These are phyloP conservation scores for Vicia sativa DNA, from an alignment of 306 rosid species.

Conservation along the genomic window DNA sequence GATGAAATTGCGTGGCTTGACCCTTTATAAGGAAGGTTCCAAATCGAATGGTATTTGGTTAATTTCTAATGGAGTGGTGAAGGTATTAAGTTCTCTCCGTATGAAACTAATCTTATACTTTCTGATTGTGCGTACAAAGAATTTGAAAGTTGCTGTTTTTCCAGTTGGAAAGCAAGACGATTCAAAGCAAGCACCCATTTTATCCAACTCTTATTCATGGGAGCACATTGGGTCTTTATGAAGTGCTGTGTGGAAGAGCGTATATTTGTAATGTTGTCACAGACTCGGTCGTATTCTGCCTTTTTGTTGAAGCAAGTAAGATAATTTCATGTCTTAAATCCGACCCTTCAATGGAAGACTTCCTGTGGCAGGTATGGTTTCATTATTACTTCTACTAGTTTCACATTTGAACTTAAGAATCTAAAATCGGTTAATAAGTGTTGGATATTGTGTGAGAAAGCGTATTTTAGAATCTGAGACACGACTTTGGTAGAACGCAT, in stretches of 20 bases:
- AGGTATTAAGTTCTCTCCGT: slow-evolving; percentile 53
- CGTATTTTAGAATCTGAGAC: no score
- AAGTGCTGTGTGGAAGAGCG: slow-evolving; percentile 77
- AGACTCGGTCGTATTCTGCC: slow-evolving; percentile 67
- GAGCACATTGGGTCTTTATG: slow-evolving; percentile 87
- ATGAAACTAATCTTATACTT: slow-evolving; percentile 4
- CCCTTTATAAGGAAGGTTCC: no score
- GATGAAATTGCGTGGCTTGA: no score
- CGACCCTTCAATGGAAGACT: no score
- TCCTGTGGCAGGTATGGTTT: slow-evolving; percentile 84
- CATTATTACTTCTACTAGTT: slow-evolving; percentile 23
- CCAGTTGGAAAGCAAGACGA: slow-evolving; percentile 78
- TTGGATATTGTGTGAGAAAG: no score
- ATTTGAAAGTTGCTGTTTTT: slow-evolving; percentile 38
- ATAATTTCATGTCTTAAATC: slow-evolving; percentile 58
- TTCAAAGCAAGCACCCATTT: no score
- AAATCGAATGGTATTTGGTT: no score
- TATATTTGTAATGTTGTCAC: slow-evolving; percentile 73
- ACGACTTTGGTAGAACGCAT: no score
- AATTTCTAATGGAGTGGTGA: slow-evolving; percentile 87
- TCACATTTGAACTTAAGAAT: no score
- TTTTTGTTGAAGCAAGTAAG: slow-evolving; percentile 64
- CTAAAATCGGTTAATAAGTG: no score
- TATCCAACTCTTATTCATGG: no score
- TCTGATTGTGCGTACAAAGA: slow-evolving; percentile 29